These are phyloP conservation scores for Cryptococcus sp. DNA, from an alignment of 1,284 basidiomycete species.

Conservation along the genomic window DNA sequence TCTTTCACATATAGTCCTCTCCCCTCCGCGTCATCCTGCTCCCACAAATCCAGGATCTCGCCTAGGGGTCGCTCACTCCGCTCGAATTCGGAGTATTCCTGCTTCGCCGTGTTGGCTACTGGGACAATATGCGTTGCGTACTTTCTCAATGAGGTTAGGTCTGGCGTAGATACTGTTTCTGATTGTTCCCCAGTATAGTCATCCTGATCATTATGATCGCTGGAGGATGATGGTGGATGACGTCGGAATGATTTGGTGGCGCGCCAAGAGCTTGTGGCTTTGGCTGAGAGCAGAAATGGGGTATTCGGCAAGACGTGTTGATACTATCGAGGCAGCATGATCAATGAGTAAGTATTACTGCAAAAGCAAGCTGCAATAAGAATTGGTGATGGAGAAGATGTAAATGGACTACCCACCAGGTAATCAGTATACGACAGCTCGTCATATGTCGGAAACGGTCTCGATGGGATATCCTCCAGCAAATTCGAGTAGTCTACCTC, in stretches of 20 bases:
- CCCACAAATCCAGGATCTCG: conserved; percentile 54
- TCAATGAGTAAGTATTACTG: background rate
- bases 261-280: conserved; percentile 33
- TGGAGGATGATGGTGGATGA: background rate
- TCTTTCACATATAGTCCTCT: conserved; percentile 60
- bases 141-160: conserved; percentile 27
- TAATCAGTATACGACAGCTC: conserved; percentile 23
- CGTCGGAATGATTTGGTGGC: conserved; percentile 5
- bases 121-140: conserved; percentile 50
- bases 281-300: conserved; percentile 42
- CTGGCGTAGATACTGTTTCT: conserved; percentile 20
- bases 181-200: background rate
- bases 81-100: conserved; percentile 50
- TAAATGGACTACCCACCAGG: conserved; percentile 20
- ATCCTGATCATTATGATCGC: background rate
- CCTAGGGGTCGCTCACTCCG: conserved; percentile 46
- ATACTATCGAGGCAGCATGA: conserved; percentile 17
- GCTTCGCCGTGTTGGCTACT: conserved; percentile 45
- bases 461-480: conserved; percentile 2
- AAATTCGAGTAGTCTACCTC: background rate
- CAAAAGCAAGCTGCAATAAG: too few relatives aligned
- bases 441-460: conserved; percentile 31
- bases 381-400: background rate
- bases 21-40: conserved; percentile 19
- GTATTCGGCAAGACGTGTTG: conserved; percentile 46